Conservation (phyloP, 1,284 basidiomycete species). For the Tremellales sp. region DNA sequence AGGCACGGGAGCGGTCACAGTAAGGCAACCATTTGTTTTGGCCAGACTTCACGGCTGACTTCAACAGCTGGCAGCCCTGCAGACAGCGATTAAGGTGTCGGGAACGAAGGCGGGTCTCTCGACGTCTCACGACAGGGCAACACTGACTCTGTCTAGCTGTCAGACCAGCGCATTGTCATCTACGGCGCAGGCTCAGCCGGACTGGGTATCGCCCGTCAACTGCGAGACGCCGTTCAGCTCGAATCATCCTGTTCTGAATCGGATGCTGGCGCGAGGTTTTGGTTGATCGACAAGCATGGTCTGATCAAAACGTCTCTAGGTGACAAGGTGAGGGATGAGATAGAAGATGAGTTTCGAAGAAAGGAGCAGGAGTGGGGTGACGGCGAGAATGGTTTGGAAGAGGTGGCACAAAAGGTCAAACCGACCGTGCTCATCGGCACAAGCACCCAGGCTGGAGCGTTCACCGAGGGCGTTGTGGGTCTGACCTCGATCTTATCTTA, state of each 20-base stretch:
- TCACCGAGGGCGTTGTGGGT: constrained; percentile 62
- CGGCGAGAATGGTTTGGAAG: constrained; percentile 57
- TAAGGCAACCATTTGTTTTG: constrained; percentile 8
- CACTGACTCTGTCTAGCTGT: constrained; percentile 59
- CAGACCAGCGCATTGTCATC: constrained; percentile 70
- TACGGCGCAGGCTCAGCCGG: constrained; percentile 80
- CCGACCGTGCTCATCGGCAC: constrained; percentile 76
- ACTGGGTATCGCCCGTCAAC: constrained; percentile 60
- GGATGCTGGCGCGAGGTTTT: constrained; percentile 64
- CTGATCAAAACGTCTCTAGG: constrained; percentile 51
- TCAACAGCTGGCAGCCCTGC: constrained; percentile 56
- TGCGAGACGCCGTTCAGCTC: constrained; percentile 66
- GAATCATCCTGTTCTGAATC: constrained; percentile 53
- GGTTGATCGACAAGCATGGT: constrained; percentile 53
- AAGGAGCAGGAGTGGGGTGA: constrained; percentile 50
- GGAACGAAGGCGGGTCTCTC: constrained; percentile 50
- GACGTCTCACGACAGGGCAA: constrained; percentile 53
- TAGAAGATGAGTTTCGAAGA: constrained; percentile 58
- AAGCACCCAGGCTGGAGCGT: constrained; percentile 73
- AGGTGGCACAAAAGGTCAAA: constrained; percentile 64
- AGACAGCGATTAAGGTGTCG: constrained; percentile 69
- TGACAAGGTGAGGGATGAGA: constrained; percentile 54
- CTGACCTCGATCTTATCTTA: too few relatives aligned
- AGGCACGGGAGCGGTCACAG: constrained; percentile 77
- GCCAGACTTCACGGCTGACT: constrained; percentile 46